These are phyloP conservation scores for Yarrowia keelungensis DNA, from an alignment of 805 yeast species.

Conservation along the genomic window DNA sequence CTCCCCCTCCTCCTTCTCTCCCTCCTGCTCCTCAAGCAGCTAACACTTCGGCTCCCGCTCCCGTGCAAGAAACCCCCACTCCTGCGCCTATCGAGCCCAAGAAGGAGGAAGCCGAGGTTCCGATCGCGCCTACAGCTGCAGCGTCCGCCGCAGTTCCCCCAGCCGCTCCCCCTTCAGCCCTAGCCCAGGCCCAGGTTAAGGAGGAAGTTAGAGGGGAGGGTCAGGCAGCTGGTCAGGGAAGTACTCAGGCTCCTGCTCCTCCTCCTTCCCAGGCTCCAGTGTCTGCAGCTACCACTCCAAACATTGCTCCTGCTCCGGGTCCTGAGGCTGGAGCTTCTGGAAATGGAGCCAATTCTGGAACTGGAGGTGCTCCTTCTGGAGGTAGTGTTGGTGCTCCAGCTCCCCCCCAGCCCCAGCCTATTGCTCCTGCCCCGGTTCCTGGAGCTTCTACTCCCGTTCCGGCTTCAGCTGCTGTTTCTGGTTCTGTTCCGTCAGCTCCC, in stretches of 20 bases:
- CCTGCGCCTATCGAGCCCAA: slow-evolving; percentile 31
- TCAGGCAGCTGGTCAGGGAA: too few species aligned
- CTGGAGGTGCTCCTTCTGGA: too few species aligned
- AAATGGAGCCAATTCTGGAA: too few species aligned
- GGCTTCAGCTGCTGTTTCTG: neutral
- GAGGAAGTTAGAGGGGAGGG: neutral
- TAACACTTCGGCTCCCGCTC: too few species aligned
- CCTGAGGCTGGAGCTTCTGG: neutral
- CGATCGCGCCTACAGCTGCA: neutral
- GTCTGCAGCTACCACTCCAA: neutral
- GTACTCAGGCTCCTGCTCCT: too few species aligned
- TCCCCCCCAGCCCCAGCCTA: too few species aligned
- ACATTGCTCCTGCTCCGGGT: slow-evolving; percentile 15
- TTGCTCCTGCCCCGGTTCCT: too few species aligned
- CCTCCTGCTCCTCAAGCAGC: slow-evolving; percentile 39
- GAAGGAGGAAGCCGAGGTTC: slow-evolving; percentile 20
- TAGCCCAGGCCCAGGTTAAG: slow-evolving; percentile 17
- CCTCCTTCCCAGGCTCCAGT: too few species aligned
- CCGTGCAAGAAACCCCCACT: slow-evolving; percentile 8
- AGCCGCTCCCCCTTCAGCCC: slow-evolving; percentile 2
- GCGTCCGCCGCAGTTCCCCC: slow-evolving; percentile 5
- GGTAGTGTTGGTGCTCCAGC: too few species aligned
- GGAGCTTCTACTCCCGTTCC: neutral
- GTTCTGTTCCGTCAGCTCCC: slow-evolving; percentile 1
- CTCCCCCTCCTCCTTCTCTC: slow-evolving; percentile 1